Evolutionary conservation across 228 moss, liverwort and hornwort genomes (phyloP).

Genomic region (Sphagnum fallax): DNA sequence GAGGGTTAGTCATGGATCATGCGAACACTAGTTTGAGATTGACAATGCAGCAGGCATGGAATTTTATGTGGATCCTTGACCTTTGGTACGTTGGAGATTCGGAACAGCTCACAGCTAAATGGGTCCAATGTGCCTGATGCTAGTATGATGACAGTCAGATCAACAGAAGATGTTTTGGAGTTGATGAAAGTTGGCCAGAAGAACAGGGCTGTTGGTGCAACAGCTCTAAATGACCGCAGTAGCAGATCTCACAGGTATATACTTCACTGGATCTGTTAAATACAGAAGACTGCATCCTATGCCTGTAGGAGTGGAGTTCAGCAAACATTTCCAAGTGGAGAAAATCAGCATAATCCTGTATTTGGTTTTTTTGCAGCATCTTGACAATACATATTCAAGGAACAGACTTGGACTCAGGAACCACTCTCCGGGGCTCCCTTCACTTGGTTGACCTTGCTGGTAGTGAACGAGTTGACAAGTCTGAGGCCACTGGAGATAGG

Average conservation of each 20-base stretch:
- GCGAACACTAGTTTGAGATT: background rate
- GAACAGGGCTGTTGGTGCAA: conserved; percentile 81
- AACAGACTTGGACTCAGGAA: conserved; percentile 27
- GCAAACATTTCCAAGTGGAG: background rate
- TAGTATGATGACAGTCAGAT: conserved; percentile 65
- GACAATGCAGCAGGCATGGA: background rate
- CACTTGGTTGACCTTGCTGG: conserved; percentile 85
- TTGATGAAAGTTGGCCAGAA: conserved; percentile 64
- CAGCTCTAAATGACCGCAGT: conserved; percentile 78
- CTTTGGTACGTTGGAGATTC: conserved; percentile 36
- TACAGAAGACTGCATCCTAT: conserved; percentile 6
- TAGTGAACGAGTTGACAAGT: conserved; percentile 73
- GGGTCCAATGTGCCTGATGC: conserved; percentile 66
- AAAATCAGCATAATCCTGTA: conserved; percentile 1
- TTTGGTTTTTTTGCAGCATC: conserved; percentile 12
- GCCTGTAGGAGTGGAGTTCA: background rate
- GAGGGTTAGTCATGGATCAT: background rate
- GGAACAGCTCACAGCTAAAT: conserved; percentile 47
- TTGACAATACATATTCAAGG: conserved; percentile 28
- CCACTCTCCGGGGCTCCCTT: conserved; percentile 28
- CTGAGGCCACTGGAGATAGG: conserved; percentile 78
- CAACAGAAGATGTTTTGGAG: conserved; percentile 66
- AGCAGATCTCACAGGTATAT: conserved; percentile 75
- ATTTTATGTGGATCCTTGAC: conserved; percentile 16
- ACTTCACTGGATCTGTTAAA: conserved; percentile 45